Conservation (phyloP, 2,329 filamentous ascomycete genomes). For the Mycosphaerella arachidis region DNA sequence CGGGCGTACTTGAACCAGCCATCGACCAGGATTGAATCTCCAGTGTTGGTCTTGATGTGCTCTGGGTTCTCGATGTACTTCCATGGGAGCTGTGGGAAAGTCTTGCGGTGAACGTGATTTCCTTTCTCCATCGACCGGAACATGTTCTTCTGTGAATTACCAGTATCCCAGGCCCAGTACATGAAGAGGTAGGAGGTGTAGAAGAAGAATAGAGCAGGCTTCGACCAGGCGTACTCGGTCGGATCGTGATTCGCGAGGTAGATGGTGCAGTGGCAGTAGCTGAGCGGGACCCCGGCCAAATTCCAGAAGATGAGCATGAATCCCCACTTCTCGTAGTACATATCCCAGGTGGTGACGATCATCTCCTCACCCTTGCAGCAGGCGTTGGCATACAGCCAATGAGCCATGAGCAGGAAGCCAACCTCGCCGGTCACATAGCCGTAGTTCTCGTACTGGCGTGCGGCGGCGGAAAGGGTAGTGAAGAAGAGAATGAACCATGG, state of each 20-base stretch:
- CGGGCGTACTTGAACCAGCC: slow-evolving; percentile 66
- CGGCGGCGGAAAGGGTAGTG: slow-evolving; percentile 68
- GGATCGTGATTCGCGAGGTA: slow-evolving; percentile 82
- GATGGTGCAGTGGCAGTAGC: slow-evolving; percentile 89
- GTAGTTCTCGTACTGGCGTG: slow-evolving; percentile 77
- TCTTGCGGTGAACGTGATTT: slow-evolving; percentile 63
- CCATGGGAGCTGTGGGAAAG: slow-evolving; percentile 90
- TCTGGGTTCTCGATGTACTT: slow-evolving; percentile 76
- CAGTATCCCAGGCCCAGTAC: slow-evolving; percentile 90
- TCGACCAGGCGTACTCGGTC: slow-evolving; percentile 71
- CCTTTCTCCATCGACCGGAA: slow-evolving; percentile 79
- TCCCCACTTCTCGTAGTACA: slow-evolving; percentile 95
- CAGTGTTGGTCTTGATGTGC: slow-evolving; percentile 66
- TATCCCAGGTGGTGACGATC: slow-evolving; percentile 87
- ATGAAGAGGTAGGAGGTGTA: slow-evolving; percentile 71
- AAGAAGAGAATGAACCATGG: slow-evolving; percentile 90
- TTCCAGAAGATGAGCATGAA: slow-evolving; percentile 99
- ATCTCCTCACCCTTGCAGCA: slow-evolving; percentile 89
- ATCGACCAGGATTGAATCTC: slow-evolving; percentile 73
- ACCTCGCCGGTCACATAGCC: slow-evolving; percentile 86
- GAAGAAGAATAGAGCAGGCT: slow-evolving; percentile 59
- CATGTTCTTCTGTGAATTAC: slow-evolving; percentile 89
- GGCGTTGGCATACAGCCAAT: slow-evolving; percentile 87
- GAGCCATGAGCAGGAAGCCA: slow-evolving; percentile 77
- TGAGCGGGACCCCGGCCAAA: slow-evolving; percentile 81